Evolutionary conservation across 768 basidiomycete genomes (phyloP).

Genomic region (Austroboletus eburneus): DNA sequence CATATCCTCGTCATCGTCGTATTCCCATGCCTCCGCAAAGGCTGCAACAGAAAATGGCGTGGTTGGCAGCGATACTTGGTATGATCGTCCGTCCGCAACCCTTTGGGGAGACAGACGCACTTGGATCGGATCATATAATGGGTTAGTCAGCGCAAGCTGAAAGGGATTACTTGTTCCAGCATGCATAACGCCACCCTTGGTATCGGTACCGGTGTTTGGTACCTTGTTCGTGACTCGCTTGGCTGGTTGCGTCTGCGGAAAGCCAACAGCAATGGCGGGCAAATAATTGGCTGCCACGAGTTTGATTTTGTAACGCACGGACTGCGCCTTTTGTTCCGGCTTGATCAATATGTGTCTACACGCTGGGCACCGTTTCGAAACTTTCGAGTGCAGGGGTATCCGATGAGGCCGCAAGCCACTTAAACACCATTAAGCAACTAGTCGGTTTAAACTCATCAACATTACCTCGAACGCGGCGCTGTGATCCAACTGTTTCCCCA

Average conservation of each 20-base stretch:
- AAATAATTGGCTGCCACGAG: conserved; percentile 94
- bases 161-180: conserved; percentile 82
- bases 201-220: conserved; percentile 33
- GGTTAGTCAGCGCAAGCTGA: conserved; percentile 90
- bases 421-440: conserved; percentile 7
- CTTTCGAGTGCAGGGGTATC: conserved; percentile 89
- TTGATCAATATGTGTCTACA: conserved; percentile 98
- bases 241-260: conserved; percentile 52
- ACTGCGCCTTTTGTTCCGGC: conserved; percentile 95
- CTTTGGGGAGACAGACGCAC: conserved; percentile 82
- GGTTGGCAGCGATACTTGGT: conserved; percentile 76
- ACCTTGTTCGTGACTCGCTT: conserved; percentile 37
- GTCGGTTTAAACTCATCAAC: not conserved
- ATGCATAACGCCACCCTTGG: conserved; percentile 44
- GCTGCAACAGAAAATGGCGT: conserved; percentile 79
- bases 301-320: conserved; percentile 95
- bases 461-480: conserved; percentile 59
- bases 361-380: conserved; percentile 90
- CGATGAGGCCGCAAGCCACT: conserved; percentile 86
- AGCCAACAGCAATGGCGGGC: conserved; percentile 72
- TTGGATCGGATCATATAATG: conserved; percentile 92
- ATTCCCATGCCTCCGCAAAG: conserved; percentile 97
- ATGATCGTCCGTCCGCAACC: conserved; percentile 42
- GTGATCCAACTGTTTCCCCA: conserved; percentile 80
- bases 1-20: conserved; percentile 90